Evolutionary conservation across 129 eudicot species (phyloP), one percentile per base, ranked within the genome.

Genomic region (Daucus carota): DNA sequence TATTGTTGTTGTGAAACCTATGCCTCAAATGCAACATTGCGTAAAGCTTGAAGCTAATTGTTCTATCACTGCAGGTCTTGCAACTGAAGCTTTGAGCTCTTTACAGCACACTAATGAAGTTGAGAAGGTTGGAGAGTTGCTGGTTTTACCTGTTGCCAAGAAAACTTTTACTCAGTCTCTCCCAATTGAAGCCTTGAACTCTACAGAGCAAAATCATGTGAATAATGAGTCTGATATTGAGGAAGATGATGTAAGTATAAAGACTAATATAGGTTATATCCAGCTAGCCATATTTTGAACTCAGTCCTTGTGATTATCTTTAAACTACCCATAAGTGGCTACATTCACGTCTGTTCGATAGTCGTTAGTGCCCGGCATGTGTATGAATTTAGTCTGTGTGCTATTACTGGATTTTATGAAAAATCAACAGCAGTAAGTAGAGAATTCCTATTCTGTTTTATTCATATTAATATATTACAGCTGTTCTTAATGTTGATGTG

Each of bases 201-300:
- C 38, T 5, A 14, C 38, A 29, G 22, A 62, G 69, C 18, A 13
- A 28, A 60, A 24, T 29, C 36, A 28, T 60, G 68, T 60, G 68
- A 60, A 90, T 75, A 92, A 87, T 63, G 96, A 88, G 60, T 88
- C 97, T 68, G 98, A 90, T 75, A 47, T 81, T 76, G 88, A 80
- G 80, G 98, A 88, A 81, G 88, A 83, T 26, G 98, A 88, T 87
- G 98, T 93, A 87, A 92, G 98, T 86, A 71, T 41, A 1, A 57
- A 76, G 69, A n/a, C 48, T 22, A 28, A 52, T 66, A 47, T 70
- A 18, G 54, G 33, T 11, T 40, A 57, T 20, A 20, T 46, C 41
- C 32, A 24, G 72, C 18, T 65, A 11, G 14, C 46, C 43, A 14
- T 34, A 15, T 6, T 13, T 13, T 38, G 22, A 34, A 54, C 31